Evolutionary conservation across 306 rosid genomes (phyloP).

Genomic region (Cucumis cinereus): DNA sequence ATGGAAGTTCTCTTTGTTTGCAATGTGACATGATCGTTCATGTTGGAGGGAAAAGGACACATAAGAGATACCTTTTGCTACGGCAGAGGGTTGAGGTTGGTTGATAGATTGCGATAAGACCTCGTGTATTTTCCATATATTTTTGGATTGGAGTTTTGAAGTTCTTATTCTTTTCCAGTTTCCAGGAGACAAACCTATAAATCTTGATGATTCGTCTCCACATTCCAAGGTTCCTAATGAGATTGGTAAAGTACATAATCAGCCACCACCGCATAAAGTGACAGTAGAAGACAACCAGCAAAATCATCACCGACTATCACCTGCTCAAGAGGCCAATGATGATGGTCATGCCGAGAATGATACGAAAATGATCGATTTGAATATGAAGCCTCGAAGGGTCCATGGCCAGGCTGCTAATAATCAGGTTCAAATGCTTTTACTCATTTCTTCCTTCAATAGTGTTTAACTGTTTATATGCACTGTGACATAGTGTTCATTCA

Average conservation of each 20-base stretch:
- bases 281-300: constrained; percentile 21
- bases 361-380: constrained; percentile 79
- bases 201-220: constrained; percentile 28
- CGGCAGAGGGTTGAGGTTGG: constrained; percentile 60
- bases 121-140: not conserved
- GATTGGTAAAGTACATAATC: constrained; percentile 23
- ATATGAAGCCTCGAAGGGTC: constrained; percentile 79
- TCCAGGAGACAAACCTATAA: constrained; percentile 78
- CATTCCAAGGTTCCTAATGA: constrained; percentile 43
- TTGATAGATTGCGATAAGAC: not conserved
- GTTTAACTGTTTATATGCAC: not conserved
- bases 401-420: constrained; percentile 74
- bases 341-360: constrained; percentile 58
- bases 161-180: constrained; percentile 37
- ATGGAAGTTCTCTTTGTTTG: constrained; percentile 66
- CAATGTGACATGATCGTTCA: constrained; percentile 69
- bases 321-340: constrained; percentile 29
- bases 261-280: constrained; percentile 16
- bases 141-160: not conserved
- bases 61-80: constrained; percentile 43
- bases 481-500: too few relatives aligned
- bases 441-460: not conserved
- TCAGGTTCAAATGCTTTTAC: constrained; percentile 38
- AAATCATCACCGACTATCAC: constrained; percentile 52
- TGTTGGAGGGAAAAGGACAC: constrained; percentile 72